Evolutionary conservation across 352 stramenopile genomes (phyloP).

Genomic region (Hyaloperonospora brassicae): DNA sequence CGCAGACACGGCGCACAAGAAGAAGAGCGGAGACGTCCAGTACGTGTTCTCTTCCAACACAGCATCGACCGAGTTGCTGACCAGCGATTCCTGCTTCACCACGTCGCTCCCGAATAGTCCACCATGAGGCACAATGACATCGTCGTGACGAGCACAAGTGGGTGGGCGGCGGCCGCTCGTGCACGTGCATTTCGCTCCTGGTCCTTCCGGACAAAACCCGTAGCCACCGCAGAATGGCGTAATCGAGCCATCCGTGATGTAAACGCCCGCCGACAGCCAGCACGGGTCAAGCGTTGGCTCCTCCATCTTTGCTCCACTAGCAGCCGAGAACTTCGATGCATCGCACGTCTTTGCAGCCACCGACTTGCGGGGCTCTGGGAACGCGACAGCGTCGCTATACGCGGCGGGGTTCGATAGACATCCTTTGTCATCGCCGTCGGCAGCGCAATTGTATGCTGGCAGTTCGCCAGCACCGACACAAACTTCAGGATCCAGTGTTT

Average conservation of each 20-base stretch:
- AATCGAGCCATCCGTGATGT: constrained; percentile 41
- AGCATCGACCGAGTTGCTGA: constrained; percentile 3
- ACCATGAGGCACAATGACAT: constrained; percentile 26
- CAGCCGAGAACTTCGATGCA: not conserved
- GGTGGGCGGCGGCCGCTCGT: constrained; percentile 24
- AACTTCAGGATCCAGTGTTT: constrained; percentile 20
- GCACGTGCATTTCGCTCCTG: constrained; percentile 61
- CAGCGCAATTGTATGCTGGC: constrained; percentile 49
- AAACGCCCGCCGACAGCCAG: constrained; percentile 60
- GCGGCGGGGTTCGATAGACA: constrained; percentile 32
- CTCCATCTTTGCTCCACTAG: constrained; percentile 12
- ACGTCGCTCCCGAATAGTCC: constrained; percentile 5
- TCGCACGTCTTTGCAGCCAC: constrained; percentile 15
- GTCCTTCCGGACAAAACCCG: constrained; percentile 51
- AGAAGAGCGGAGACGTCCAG: constrained; percentile 20
- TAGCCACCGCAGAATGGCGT: constrained; percentile 68
- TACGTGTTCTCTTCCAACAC: constrained; percentile 5
- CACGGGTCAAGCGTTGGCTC: constrained; percentile 63
- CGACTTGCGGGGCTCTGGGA: constrained; percentile 32
- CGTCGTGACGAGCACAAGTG: constrained; percentile 38
- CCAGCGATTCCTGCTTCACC: constrained; percentile 1
- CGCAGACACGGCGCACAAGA: constrained; percentile 20
- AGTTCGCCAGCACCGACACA: constrained; percentile 36
- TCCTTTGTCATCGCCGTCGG: constrained; percentile 36
- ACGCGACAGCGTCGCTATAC: constrained; percentile 37